Base-by-base conservation (phyloP, 176 grass and related monocot species). In the Aegilops sharonensis region DNA sequence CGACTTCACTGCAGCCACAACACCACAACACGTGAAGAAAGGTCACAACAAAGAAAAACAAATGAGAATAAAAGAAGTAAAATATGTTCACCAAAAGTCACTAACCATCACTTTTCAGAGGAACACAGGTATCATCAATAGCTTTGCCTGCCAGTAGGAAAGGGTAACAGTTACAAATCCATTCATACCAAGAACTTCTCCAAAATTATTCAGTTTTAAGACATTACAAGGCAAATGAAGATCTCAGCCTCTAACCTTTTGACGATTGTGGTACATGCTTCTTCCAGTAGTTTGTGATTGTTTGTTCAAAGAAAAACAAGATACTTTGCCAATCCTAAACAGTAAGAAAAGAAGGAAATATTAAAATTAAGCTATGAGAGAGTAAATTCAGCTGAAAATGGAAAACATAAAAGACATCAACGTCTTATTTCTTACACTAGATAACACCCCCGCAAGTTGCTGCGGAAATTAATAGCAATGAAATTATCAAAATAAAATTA, bases 291-390 rank as follows among this genome's bases (percentile, higher is more conserved):
- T 86, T 85, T 82, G 47, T 91, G 17, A 94, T 78, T 75, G 90
- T 82, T 88, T 84, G 66, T 81, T 98, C 96, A 91, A 95, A 88
- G 86, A 95, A 98, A 89, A 86, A 85, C 86, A 98, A 94, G 77
- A 95, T 78, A 88, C 43, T 81, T 85, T 82, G 82, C 91, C 90
- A 98, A 37, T 98, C 93, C 96, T 98, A 78, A 35, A 82, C 74
- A 70, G 52, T 74, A 56, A 60, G 39, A 31, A 70, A 82, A 71
- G 11, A 63, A 84, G 15, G 20, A 39, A 43, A 78, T 62, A 72
- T 68, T 73, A 84, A 81, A 83, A 78, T 39, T 57, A 81, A 88
- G 6, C 45, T 59, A 36, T 64, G 34, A 65, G 10, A 47, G 78
- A 50, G 25, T n/a, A 80, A 47, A 45, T 31, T 78, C 78, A 72